Conservation (phyloP, 225 moss, liverwort and hornwort species). For the Antitrichia curtipendula region DNA sequence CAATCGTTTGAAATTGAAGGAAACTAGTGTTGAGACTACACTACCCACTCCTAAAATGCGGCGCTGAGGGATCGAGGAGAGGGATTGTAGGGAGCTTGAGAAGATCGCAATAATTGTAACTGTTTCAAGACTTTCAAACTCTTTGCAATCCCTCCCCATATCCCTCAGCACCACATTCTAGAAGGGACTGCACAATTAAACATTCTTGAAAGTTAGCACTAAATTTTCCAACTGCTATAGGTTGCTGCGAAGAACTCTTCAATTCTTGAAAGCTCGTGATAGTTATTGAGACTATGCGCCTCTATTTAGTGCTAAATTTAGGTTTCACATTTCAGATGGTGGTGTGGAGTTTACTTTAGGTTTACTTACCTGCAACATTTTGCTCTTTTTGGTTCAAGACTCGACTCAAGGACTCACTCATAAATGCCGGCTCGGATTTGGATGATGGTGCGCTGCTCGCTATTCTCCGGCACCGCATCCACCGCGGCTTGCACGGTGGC, state of each 20-base stretch:
- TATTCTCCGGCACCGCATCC: slow-evolving; percentile 48
- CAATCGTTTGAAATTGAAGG: background rate
- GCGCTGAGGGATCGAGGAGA: background rate
- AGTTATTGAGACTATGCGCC: background rate
- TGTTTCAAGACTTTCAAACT: background rate
- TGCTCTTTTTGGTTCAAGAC: background rate
- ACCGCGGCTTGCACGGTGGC: slow-evolving; percentile 51
- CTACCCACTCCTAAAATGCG: background rate
- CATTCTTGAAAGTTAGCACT: background rate
- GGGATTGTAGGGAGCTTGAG: background rate
- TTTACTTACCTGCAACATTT: background rate
- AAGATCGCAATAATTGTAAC: background rate
- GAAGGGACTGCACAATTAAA: background rate
- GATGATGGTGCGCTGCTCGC: slow-evolving; percentile 37
- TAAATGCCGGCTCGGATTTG: slow-evolving; percentile 53
- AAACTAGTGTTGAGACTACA: background rate
- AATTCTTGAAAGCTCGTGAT: background rate
- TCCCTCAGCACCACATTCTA: background rate
- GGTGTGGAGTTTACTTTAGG: background rate
- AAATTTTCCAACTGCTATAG: too few relatives aligned
- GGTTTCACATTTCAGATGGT: background rate
- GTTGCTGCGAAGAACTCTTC: background rate
- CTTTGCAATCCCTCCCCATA: background rate
- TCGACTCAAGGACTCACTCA: slow-evolving; percentile 10
- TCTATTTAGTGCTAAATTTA: background rate